Percentiles rank a stretch among this genome's conserved stretches.
Conservation (phyloP, 805 yeast genomes). For the Monosporozyma yasuniensis region DNA sequence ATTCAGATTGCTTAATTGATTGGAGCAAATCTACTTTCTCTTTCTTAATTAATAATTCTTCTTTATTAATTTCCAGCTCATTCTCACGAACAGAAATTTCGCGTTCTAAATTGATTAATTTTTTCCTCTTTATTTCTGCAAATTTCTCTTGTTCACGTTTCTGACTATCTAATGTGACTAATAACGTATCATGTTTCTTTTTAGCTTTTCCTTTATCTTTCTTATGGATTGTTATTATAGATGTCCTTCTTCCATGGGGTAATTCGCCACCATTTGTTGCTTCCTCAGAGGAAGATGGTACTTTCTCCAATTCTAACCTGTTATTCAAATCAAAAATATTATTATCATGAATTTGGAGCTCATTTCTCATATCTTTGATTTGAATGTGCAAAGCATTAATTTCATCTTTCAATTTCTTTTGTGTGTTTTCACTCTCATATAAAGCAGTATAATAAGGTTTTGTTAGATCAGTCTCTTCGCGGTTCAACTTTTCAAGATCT, state of each 20-base stretch:
- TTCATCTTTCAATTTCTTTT: slow-evolving; percentile 27
- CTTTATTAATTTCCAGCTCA: slow-evolving; percentile 27
- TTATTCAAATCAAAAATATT: slow-evolving; percentile 24
- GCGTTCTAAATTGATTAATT: slow-evolving; percentile 29
- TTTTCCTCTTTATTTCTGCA: slow-evolving; percentile 11
- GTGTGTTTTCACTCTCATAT: slow-evolving; percentile 32
- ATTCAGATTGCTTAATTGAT: slow-evolving; percentile 13
- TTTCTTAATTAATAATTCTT: slow-evolving; percentile 30
- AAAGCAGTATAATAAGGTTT: slow-evolving; percentile 36
- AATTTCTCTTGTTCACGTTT: slow-evolving; percentile 27
- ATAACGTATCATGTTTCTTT: not conserved
- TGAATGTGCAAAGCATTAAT: slow-evolving; percentile 18
- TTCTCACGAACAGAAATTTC: slow-evolving; percentile 30
- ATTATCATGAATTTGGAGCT: slow-evolving; percentile 30
- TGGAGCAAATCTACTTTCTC: slow-evolving; percentile 20
- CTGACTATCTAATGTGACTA: slow-evolving; percentile 12
- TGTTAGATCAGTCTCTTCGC: slow-evolving; percentile 29
- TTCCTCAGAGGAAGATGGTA: slow-evolving; percentile 2
- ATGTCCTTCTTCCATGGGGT: slow-evolving; percentile 6
- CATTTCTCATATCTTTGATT: slow-evolving; percentile 19
- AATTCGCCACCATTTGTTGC: not conserved
- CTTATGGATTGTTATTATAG: slow-evolving; percentile 18
- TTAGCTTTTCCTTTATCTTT: slow-evolving; percentile 7
- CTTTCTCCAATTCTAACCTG: slow-evolving; percentile 22
- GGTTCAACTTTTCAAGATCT: slow-evolving; percentile 21